Evolutionary conservation across 352 stramenopile species (phyloP).

Genomic region (Pythium volutum): DNA sequence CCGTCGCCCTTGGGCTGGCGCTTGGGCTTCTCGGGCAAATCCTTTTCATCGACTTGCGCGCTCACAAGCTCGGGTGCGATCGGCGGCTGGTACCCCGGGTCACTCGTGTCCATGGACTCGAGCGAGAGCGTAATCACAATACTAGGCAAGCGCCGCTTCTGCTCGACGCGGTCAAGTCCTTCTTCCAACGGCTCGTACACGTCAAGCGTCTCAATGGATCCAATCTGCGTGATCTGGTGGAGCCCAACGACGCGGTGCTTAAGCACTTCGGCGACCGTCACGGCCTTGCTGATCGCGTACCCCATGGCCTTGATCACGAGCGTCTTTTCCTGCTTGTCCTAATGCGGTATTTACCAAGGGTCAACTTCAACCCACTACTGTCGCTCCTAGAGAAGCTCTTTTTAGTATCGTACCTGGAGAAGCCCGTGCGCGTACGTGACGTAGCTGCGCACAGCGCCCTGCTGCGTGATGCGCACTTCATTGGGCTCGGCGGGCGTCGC

Average conservation of each 20-base stretch:
- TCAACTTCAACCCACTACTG: background rate
- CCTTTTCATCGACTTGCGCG: slow-evolving; percentile 32
- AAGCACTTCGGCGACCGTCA: slow-evolving; percentile 81
- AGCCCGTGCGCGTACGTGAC: slow-evolving; percentile 77
- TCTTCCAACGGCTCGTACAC: slow-evolving; percentile 85
- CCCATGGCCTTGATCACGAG: slow-evolving; percentile 82
- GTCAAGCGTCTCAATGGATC: slow-evolving; percentile 75
- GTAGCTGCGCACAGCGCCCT: slow-evolving; percentile 79
- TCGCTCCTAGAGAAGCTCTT: slow-evolving; percentile 1
- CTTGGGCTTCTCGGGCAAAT: slow-evolving; percentile 22
- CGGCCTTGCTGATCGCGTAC: slow-evolving; percentile 81
- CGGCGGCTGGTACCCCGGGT: slow-evolving; percentile 72
- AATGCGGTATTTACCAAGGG: background rate
- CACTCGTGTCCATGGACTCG: slow-evolving; percentile 48
- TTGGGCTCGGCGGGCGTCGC: slow-evolving; percentile 42
- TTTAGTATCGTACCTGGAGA: slow-evolving; percentile 61
- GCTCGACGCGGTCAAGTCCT: slow-evolving; percentile 77
- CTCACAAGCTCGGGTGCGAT: slow-evolving; percentile 57
- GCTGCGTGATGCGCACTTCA: slow-evolving; percentile 83
- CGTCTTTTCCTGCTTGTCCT: slow-evolving; percentile 63
- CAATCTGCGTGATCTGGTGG: slow-evolving; percentile 79
- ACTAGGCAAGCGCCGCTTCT: slow-evolving; percentile 61
- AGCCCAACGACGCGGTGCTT: slow-evolving; percentile 72
- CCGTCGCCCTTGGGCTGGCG: too few relatives aligned
- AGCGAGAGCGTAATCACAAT: slow-evolving; percentile 78